phyloP scores from a whole-genome alignment of 148 eudicot genomes.

The Suaeda aralocaspica region DNA sequence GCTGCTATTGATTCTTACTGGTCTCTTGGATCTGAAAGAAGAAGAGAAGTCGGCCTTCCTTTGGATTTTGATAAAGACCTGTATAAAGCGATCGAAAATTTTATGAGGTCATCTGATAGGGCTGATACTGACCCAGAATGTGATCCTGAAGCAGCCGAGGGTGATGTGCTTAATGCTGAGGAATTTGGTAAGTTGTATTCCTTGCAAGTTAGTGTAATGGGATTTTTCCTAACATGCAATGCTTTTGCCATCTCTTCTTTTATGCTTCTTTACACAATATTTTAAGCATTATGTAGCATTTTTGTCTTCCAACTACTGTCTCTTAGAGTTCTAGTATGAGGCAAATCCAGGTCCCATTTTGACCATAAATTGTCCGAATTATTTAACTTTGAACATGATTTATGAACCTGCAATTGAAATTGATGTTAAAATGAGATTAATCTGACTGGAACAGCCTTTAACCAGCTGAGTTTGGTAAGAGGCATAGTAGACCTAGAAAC shows the following conservation, averaged over 20 bases:
- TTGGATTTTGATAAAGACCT: conserved; percentile 44
- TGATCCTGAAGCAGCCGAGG: conserved; percentile 35
- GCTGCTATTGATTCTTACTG: conserved; percentile 31
- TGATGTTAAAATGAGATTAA: not conserved
- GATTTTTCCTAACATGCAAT: not conserved
- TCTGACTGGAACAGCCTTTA: not conserved
- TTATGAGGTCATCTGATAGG: conserved; percentile 33
- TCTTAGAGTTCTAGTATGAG: too few species aligned
- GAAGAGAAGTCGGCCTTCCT: conserved; percentile 34
- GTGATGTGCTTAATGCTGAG: conserved; percentile 20
- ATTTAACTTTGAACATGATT: too few species aligned
- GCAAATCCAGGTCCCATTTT: too few species aligned
- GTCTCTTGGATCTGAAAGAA: conserved; percentile 33
- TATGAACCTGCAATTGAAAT: not conserved
- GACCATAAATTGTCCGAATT: too few species aligned
- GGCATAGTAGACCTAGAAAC: not conserved
- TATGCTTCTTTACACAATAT: not conserved
- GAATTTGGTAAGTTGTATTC: conserved; percentile 33
- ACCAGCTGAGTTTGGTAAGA: not conserved
- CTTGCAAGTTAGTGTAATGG: not conserved
- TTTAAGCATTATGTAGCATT: not conserved
- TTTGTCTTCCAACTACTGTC: not conserved
- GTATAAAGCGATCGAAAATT: conserved; percentile 38
- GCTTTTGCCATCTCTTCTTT: not conserved
- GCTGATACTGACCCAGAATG: conserved; percentile 42